These are phyloP conservation scores for Sugiyamaella mastotermitis DNA, from an alignment of 805 yeast genomes.

Conservation along the genomic window DNA sequence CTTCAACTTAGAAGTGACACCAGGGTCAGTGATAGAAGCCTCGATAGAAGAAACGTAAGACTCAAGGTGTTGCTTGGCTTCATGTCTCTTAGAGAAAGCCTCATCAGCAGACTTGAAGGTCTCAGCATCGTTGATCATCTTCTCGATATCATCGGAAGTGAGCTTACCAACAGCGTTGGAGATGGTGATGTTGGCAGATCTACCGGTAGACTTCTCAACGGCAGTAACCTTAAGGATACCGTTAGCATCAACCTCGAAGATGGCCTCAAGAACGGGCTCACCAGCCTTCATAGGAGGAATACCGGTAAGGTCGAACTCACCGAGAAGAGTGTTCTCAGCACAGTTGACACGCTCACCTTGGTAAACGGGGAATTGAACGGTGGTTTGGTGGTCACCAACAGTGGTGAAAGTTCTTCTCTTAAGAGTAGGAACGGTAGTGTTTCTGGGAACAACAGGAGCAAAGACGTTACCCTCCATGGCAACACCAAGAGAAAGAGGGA, in stretches of 20 bases:
- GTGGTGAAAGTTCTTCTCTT: slow-evolving; percentile 99
- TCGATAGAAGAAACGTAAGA: slow-evolving; percentile 95
- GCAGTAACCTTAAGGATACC: slow-evolving; percentile 99
- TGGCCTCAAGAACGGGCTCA: slow-evolving; percentile 98
- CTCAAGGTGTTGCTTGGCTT: slow-evolving; percentile 98
- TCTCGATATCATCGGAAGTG: slow-evolving; percentile 92
- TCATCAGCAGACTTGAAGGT: slow-evolving; percentile 98
- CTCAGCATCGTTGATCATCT: slow-evolving; percentile 98
- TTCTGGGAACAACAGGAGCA: slow-evolving; percentile 98
- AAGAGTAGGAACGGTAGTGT: slow-evolving; percentile 98
- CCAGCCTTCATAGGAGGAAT: slow-evolving; percentile 99
- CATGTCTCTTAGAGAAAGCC: slow-evolving; percentile 99
- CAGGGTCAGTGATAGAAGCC: slow-evolving; percentile 96
- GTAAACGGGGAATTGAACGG: slow-evolving; percentile 97
- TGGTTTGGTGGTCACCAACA: slow-evolving; percentile 97
- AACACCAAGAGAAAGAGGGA: slow-evolving; percentile 98
- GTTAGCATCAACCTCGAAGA: slow-evolving; percentile 98
- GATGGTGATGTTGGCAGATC: slow-evolving; percentile 96
- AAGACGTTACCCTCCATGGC: slow-evolving; percentile 99
- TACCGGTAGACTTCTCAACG: slow-evolving; percentile 97
- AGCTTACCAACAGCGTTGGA: slow-evolving; percentile 99
- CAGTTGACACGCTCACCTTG: slow-evolving; percentile 99
- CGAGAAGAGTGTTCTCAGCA: slow-evolving; percentile 93
- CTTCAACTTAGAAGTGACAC: slow-evolving; percentile 95
- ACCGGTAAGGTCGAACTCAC: slow-evolving; percentile 97